Evolutionary conservation across 140 eudicot species (phyloP).

Genomic region (Flaveria floridana): DNA sequence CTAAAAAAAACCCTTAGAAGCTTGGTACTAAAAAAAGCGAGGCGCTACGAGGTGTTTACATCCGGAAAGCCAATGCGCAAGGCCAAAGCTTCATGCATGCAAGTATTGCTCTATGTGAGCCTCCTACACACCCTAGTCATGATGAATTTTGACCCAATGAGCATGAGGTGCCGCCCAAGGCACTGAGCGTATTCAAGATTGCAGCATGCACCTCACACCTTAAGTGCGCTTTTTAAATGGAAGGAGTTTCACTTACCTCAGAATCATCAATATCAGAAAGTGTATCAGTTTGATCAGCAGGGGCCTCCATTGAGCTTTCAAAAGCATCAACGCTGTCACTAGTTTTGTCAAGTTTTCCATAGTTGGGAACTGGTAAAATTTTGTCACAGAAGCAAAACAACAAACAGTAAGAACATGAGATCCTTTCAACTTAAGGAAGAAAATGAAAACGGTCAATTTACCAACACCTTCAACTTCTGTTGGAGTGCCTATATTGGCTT

Average conservation of each 20-base stretch:
- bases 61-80: too few relatives aligned
- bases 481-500: neutral
- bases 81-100: too few relatives aligned
- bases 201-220: too few relatives aligned
- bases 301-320: slow-evolving; percentile 20
- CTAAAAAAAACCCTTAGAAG: too few relatives aligned
- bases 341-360: slow-evolving; percentile 17
- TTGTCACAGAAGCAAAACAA: neutral
- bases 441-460: slow-evolving; percentile 14
- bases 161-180: too few relatives aligned
- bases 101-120: too few relatives aligned
- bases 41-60: too few relatives aligned
- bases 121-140: too few relatives aligned
- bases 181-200: too few relatives aligned
- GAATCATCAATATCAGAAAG: slow-evolving; percentile 72
- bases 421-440: neutral
- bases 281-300: slow-evolving; percentile 54
- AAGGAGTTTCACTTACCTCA: slow-evolving; percentile 46
- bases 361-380: slow-evolving; percentile 21
- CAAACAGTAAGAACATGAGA: slow-evolving; percentile 13
- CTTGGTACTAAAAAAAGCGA: too few relatives aligned
- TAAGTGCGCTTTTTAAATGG: neutral
- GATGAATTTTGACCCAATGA: too few relatives aligned
- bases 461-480: slow-evolving; percentile 20
- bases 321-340: slow-evolving; percentile 13